Evolutionary conservation across 345 rosid genomes (phyloP).

Genomic region (Lepidium africanum): DNA sequence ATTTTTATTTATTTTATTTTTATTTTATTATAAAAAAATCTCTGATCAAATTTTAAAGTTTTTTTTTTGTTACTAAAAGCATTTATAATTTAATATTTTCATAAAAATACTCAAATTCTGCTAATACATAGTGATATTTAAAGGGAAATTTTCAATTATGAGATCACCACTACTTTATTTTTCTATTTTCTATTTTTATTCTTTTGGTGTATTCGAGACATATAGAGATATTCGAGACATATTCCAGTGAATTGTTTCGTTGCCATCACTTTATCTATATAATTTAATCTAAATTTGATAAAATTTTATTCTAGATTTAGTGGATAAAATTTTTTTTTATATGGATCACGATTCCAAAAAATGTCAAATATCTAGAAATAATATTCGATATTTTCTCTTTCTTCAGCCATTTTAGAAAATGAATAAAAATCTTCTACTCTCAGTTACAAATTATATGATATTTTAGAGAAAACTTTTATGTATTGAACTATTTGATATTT

Average conservation of each 20-base stretch:
- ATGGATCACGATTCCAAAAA: neutral
- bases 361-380: neutral
- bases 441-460: no score
- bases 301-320: neutral
- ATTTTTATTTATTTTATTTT: no score
- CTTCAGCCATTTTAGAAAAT: neutral
- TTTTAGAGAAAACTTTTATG: no score
- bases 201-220: slow-evolving; percentile 19
- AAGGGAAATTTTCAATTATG: no score
- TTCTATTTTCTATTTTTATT: neutral
- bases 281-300: neutral
- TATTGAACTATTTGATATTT: no score
- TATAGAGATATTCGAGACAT: slow-evolving; percentile 13
- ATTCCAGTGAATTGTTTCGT: slow-evolving; percentile 17
- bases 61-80: no score
- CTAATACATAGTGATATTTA: no score
- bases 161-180: no score
- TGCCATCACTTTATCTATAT: slow-evolving; percentile 7
- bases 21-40: neutral
- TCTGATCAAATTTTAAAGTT: no score
- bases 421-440: neutral
- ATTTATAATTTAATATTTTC: no score
- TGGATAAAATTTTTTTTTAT: neutral
- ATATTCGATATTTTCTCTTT: neutral
- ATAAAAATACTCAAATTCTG: no score